Conservation (phyloP, 1,284 basidiomycete species). For the Ceratobasidium sp. region DNA sequence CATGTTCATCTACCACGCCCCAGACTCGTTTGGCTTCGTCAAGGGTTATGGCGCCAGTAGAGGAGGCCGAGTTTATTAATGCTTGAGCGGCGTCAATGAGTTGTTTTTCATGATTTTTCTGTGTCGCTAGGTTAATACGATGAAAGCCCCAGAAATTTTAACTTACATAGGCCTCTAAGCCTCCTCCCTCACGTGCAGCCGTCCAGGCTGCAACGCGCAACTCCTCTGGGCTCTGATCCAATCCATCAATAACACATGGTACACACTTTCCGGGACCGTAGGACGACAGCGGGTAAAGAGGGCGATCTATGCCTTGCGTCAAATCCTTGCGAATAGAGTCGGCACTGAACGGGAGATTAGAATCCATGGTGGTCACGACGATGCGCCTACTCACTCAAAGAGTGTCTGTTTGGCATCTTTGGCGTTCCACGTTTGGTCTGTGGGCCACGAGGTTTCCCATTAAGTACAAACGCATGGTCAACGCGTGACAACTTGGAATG, state of each 20-base stretch:
- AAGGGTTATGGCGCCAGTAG: slow-evolving; percentile 27
- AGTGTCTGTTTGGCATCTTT: slow-evolving; percentile 36
- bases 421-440: slow-evolving; percentile 57
- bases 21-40: slow-evolving; percentile 27
- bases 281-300: slow-evolving; percentile 81
- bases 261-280: slow-evolving; percentile 83
- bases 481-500: slow-evolving; percentile 24
- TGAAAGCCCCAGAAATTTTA: neutral
- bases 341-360: slow-evolving; percentile 52
- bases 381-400: slow-evolving; percentile 11
- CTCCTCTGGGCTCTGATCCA: slow-evolving; percentile 85
- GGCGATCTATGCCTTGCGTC: slow-evolving; percentile 66
- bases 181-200: slow-evolving; percentile 62
- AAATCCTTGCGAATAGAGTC: slow-evolving; percentile 69
- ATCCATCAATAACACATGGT: slow-evolving; percentile 67
- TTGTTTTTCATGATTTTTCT: slow-evolving; percentile 63
- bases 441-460: slow-evolving; percentile 20
- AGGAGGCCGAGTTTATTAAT: slow-evolving; percentile 4
- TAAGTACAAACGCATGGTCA: slow-evolving; percentile 16
- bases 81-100: slow-evolving; percentile 9
- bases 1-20: slow-evolving; percentile 24
- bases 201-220: slow-evolving; percentile 70
- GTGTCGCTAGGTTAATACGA: neutral
- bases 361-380: slow-evolving; percentile 14
- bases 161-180: slow-evolving; percentile 73